Conservation (phyloP, 148 eudicot genomes). For the Salicornia ramosissima region DNA sequence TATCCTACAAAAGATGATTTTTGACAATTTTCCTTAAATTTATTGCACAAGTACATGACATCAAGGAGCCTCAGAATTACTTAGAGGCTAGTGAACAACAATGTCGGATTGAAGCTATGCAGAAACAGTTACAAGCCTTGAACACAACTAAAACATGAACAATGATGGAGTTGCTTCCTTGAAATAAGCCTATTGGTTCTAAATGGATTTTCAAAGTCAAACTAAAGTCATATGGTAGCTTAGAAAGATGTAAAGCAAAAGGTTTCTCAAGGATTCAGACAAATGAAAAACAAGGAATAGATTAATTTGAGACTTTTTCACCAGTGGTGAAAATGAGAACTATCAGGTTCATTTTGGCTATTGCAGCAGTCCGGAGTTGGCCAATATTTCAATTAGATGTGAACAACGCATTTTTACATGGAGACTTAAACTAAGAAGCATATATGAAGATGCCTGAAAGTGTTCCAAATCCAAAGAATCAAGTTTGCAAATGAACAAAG, state of each 20-base stretch:
- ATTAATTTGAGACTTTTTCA: not conserved
- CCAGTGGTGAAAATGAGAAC: not conserved
- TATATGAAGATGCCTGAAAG: not conserved
- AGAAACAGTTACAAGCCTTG: not conserved
- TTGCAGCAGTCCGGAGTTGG: not conserved
- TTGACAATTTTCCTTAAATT: too few species aligned
- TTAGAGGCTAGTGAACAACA: not conserved
- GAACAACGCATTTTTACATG: conserved; percentile 15
- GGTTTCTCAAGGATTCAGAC: not conserved
- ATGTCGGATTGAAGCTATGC: not conserved
- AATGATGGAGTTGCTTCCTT: not conserved
- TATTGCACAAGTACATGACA: too few species aligned
- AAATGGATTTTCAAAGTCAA: not conserved
- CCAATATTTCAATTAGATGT: not conserved
- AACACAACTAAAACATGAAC: not conserved
- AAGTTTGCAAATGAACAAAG: not conserved
- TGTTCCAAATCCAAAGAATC: not conserved
- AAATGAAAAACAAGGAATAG: not conserved
- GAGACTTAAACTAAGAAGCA: not conserved
- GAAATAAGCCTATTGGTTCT: not conserved
- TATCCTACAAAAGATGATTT: too few species aligned
- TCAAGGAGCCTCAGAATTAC: not conserved
- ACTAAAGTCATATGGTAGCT: not conserved
- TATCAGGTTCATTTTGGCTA: not conserved
- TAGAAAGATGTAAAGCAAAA: not conserved